Evolutionary conservation across 2,329 filamentous ascomycete genomes (phyloP), one percentile per base, ranked within the genome.

Genomic region (Pseudogymnoascus pannorum): DNA sequence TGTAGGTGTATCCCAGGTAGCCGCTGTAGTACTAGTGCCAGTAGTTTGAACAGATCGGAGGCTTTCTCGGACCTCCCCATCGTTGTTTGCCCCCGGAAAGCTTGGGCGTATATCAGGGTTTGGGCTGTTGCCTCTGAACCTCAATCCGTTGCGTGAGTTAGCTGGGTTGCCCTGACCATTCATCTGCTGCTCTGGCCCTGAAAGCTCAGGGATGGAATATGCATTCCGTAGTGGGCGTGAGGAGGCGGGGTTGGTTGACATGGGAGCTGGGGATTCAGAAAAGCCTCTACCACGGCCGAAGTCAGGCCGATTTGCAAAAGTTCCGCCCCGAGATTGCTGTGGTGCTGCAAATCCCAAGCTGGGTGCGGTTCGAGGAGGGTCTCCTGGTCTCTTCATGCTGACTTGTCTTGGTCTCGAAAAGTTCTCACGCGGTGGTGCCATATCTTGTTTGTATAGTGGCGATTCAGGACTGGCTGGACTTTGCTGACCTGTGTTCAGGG

Each of bases 21-120:
- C 26, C 4, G n/a, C n/a, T 7, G 48, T 54, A 31, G 48, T 54
- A 31, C 48, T 26, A 18, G 48, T 54, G 8, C 48, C 48, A 18
- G 26, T 20, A 54, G 48, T 54, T 33, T 54, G 48, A 4, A 54
- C 81, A 3, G 85, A 87, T 60, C 83, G 79, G 65, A 83, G 79
- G 64, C 84, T 87, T 12, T 81, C 79, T 22, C 85, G 78, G 22
- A 80, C 72, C 63, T 80, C 78, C 26, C 72, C 71, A 20, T 60
- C 62, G 12, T 72, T 18, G 66, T 61, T 22, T 65, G 69, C n/a
- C 71, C 71, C n/a, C 66, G 64, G 12, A 66, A 64, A 51, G 69
- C 62, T 11, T 64, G 57, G 4, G 66, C 68, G 35, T 67, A 66
- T 38, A 68, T 69, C 60, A 64, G 69, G 40, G 72, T 68, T 58